phyloP scores from a whole-genome alignment of 495 filamentous ascomycete genomes.

The Melanomma pulvis-pyrius region DNA sequence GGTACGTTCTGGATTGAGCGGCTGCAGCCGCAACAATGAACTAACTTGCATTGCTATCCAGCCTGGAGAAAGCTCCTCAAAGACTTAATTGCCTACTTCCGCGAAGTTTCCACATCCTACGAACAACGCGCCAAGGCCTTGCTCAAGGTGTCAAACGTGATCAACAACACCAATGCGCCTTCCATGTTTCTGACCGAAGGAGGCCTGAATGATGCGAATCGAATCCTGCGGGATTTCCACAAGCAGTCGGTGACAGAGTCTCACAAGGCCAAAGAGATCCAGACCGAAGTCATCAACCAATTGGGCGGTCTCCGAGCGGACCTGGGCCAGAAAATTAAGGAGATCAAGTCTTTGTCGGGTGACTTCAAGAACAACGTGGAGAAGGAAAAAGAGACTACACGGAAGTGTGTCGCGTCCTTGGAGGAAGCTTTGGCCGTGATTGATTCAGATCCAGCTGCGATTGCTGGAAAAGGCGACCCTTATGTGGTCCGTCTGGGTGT shows the following conservation, averaged over 20 bases:
- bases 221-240: constrained; percentile 80
- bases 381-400: constrained; percentile 73
- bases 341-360: constrained; percentile 87
- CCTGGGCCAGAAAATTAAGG: constrained; percentile 92
- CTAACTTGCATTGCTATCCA: constrained; percentile 43
- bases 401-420: constrained; percentile 70
- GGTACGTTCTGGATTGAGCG: constrained; percentile 55
- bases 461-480: constrained; percentile 85
- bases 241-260: constrained; percentile 77
- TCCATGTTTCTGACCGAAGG: constrained; percentile 72
- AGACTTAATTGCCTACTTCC: constrained; percentile 91
- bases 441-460: constrained; percentile 73
- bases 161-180: constrained; percentile 78
- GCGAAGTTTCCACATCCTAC: constrained; percentile 88
- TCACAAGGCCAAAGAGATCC: constrained; percentile 88
- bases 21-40: neutral
- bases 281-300: constrained; percentile 85
- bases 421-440: constrained; percentile 77
- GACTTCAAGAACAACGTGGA: constrained; percentile 94
- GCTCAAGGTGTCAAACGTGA: constrained; percentile 76
- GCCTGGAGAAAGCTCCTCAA: constrained; percentile 96
- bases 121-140: constrained; percentile 83
- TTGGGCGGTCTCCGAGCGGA: constrained; percentile 85
- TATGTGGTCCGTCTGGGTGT: constrained; percentile 82
- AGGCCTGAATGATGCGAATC: constrained; percentile 82